phyloP scores from a whole-genome alignment of 305 asterid species.

The Fraxinus ornus region DNA sequence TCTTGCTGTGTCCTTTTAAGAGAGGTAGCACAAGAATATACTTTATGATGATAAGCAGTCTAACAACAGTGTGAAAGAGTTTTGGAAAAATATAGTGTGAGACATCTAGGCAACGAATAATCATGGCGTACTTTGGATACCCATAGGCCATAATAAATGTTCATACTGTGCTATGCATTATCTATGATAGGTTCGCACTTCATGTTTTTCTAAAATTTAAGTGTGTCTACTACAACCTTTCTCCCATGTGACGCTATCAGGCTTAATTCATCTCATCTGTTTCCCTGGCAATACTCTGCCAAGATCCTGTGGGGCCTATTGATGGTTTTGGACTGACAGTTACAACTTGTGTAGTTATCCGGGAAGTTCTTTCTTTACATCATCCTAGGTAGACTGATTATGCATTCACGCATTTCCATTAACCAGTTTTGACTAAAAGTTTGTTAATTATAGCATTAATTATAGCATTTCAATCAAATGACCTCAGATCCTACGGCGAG shows the following conservation, averaged over 20 bases:
- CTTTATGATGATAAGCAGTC: not conserved
- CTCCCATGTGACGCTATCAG: not conserved
- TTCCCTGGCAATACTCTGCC: not conserved
- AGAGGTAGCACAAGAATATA: not conserved
- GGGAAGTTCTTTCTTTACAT: not conserved
- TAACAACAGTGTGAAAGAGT: not conserved
- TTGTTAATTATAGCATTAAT: slow-evolving; percentile 32
- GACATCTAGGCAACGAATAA: not conserved
- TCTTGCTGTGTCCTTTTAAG: not conserved
- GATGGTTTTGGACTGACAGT: not conserved
- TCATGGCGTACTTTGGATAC: not conserved
- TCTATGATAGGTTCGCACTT: not conserved
- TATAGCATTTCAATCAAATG: slow-evolving; percentile 24
- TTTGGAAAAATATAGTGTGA: not conserved
- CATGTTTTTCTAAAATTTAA: not conserved
- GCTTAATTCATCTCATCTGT: not conserved
- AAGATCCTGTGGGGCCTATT: not conserved
- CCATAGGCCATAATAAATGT: not conserved
- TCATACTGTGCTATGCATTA: not conserved
- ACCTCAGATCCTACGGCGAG: slow-evolving; percentile 79
- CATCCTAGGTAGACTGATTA: not conserved
- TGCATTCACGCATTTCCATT: not conserved
- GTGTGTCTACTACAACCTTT: not conserved
- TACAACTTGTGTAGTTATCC: not conserved
- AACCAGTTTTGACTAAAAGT: slow-evolving; percentile 8